Evolutionary conservation across 2,329 filamentous ascomycete species (phyloP).

Genomic region (Cordyceps farinosa): DNA sequence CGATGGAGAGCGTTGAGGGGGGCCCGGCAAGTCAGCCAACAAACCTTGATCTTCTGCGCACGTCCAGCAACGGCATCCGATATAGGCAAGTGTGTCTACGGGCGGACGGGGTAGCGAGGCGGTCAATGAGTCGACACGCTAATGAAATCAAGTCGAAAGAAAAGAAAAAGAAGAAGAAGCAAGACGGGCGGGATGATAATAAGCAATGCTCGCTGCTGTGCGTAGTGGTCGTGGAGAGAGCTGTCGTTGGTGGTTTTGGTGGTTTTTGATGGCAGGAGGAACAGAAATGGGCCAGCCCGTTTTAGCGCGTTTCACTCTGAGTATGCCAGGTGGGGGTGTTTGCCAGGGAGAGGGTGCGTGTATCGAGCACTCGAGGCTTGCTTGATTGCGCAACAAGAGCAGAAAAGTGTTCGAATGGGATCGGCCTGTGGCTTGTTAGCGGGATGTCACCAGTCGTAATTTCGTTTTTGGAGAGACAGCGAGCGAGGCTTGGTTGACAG

Average conservation of each 20-base stretch:
- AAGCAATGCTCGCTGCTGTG: not conserved
- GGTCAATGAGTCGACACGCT: not conserved
- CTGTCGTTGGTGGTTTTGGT: not conserved
- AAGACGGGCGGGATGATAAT: not conserved
- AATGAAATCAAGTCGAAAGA: not conserved
- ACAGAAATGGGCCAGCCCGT: not conserved
- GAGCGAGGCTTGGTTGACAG: not conserved
- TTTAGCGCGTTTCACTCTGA: conserved; percentile 16
- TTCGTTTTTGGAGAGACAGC: conserved; percentile 4
- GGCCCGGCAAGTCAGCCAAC: not conserved
- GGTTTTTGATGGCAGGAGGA: not conserved
- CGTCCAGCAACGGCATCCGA: not conserved
- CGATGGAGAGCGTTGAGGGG: not conserved
- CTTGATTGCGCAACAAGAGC: not conserved
- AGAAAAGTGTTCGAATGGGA: not conserved
- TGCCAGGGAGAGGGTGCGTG: not conserved
- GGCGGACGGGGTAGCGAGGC: not conserved
- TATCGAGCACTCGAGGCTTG: not conserved
- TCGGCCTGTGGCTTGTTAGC: not conserved
- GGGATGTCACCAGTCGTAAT: conserved; percentile 17
- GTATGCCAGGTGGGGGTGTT: conserved; percentile 1
- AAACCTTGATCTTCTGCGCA: not conserved
- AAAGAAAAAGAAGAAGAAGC: not conserved
- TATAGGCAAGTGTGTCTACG: not conserved
- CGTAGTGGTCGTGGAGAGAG: not conserved